Percentiles rank a stretch among this genome's conserved stretches.
Evolutionary conservation across 192 early-diverging fungal genomes (phyloP).

Genomic region (Coemansia sp.): DNA sequence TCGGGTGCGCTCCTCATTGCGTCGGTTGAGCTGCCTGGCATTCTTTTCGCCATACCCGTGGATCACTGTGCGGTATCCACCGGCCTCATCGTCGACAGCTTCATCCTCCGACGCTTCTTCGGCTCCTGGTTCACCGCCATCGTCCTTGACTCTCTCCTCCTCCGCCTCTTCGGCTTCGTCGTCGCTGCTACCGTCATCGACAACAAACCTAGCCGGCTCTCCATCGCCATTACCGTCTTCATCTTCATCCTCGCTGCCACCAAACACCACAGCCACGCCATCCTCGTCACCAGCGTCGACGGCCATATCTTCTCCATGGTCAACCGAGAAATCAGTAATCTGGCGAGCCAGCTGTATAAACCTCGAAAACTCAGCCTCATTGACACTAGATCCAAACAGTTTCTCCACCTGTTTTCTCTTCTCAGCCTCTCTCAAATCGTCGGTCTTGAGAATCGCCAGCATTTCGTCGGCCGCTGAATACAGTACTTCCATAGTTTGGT

Average conservation of each 20-base stretch:
- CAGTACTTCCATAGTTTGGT: conserved; percentile 90
- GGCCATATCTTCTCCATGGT: conserved; percentile 56
- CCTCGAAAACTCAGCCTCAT: conserved; percentile 81
- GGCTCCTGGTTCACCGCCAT: background rate
- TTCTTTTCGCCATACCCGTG: conserved; percentile 43
- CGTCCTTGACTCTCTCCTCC: conserved; percentile 7
- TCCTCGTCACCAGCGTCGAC: conserved; percentile 74
- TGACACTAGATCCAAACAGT: conserved; percentile 66
- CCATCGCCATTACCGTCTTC: conserved; percentile 66
- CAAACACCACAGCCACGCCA: conserved; percentile 96
- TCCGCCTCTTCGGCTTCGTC: conserved; percentile 37
- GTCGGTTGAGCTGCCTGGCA: conserved; percentile 30
- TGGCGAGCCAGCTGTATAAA: conserved; percentile 92
- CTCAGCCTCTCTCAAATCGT: conserved; percentile 84
- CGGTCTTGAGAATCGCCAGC: conserved; percentile 81
- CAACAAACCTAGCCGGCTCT: conserved; percentile 58
- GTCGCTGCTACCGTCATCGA: conserved; percentile 31
- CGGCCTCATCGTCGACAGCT: conserved; percentile 29
- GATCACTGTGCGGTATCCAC: conserved; percentile 44
- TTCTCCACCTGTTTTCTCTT: conserved; percentile 84
- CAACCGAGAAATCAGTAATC: conserved; percentile 84
- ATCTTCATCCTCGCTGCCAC: conserved; percentile 88
- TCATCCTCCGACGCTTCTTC: background rate
- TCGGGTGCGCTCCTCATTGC: conserved; percentile 40
- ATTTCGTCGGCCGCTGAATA: conserved; percentile 87